Evolutionary conservation across 345 rosid species (phyloP).

Genomic region (Erucastrum elatum): DNA sequence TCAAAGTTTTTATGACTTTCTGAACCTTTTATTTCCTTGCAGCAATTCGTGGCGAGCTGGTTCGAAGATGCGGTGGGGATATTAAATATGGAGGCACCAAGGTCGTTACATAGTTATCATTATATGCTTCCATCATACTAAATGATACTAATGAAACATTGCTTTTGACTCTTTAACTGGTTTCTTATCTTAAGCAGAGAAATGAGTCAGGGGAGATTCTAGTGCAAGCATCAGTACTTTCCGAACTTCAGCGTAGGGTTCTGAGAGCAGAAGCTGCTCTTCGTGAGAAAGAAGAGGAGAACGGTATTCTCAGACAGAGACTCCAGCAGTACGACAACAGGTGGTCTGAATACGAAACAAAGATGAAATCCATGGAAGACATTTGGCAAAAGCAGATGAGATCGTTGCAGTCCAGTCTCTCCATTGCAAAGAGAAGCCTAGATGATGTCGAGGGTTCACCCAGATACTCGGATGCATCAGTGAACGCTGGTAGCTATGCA

Average conservation of each 20-base stretch:
- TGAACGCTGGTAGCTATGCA: constrained; percentile 17
- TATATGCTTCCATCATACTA: background rate
- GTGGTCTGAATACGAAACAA: constrained; percentile 81
- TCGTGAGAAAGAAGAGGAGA: constrained; percentile 79
- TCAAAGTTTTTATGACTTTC: background rate
- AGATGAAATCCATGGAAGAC: constrained; percentile 95
- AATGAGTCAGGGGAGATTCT: constrained; percentile 57
- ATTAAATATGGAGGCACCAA: constrained; percentile 49
- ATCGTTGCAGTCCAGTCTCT: constrained; percentile 78
- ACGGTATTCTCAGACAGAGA: constrained; percentile 63
- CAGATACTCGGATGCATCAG: constrained; percentile 30
- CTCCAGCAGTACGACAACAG: constrained; percentile 63
- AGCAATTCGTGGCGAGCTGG: constrained; percentile 91
- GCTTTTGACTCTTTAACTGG: background rate
- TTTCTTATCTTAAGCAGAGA: constrained; percentile 43
- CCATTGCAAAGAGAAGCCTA: constrained; percentile 69
- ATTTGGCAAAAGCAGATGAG: constrained; percentile 88
- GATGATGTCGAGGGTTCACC: constrained; percentile 50
- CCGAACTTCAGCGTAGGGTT: constrained; percentile 70
- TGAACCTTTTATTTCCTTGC: constrained; percentile 25
- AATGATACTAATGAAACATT: background rate
- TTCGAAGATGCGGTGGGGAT: constrained; percentile 81
- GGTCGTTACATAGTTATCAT: constrained; percentile 44
- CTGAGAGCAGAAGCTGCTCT: constrained; percentile 62
- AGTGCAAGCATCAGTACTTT: constrained; percentile 52